Conservation (phyloP, 2,329 filamentous ascomycete genomes). For the Alternaria conjuncta region DNA sequence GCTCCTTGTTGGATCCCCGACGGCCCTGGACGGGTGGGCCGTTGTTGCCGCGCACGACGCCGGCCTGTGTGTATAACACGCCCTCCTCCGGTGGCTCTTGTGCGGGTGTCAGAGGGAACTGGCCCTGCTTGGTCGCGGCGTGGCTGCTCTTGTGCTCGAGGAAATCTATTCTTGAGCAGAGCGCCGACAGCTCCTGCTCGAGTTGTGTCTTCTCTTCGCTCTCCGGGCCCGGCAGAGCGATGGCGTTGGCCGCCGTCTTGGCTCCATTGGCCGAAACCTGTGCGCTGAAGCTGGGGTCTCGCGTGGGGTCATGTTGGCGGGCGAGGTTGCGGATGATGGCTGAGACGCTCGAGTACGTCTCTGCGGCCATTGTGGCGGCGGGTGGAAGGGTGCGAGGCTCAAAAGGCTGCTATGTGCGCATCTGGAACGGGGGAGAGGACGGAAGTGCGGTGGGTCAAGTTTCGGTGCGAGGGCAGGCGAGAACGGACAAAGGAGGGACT, state of each 20-base stretch:
- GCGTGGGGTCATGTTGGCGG: constrained; percentile 53
- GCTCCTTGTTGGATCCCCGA: constrained; percentile 45
- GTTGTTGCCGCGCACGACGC: constrained; percentile 40
- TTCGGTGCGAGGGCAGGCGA: constrained; percentile 2
- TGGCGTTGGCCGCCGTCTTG: constrained; percentile 55
- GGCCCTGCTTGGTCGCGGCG: constrained; percentile 60
- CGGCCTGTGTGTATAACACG: constrained; percentile 57
- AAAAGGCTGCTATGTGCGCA: constrained; percentile 44
- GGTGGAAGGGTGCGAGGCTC: constrained; percentile 26
- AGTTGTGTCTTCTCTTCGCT: constrained; percentile 77
- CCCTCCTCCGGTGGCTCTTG: constrained; percentile 69
- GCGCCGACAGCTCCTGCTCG: constrained; percentile 81
- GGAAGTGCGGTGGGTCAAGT: constrained; percentile 19
- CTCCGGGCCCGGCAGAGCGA: constrained; percentile 78
- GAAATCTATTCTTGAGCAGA: constrained; percentile 78
- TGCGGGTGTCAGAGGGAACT: constrained; percentile 75
- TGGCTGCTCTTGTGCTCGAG: constrained; percentile 82
- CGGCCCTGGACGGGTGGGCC: constrained; percentile 36
- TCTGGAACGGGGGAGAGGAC: constrained; percentile 29
- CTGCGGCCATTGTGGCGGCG: constrained; percentile 41
- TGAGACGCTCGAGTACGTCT: constrained; percentile 47
- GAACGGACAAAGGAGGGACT: constrained; percentile 1
- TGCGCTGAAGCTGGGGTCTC: constrained; percentile 54
- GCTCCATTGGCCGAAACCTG: constrained; percentile 47
- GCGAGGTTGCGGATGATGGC: constrained; percentile 57